phyloP scores from a whole-genome alignment of 495 filamentous ascomycete species.

The Penicillium goetzii region DNA sequence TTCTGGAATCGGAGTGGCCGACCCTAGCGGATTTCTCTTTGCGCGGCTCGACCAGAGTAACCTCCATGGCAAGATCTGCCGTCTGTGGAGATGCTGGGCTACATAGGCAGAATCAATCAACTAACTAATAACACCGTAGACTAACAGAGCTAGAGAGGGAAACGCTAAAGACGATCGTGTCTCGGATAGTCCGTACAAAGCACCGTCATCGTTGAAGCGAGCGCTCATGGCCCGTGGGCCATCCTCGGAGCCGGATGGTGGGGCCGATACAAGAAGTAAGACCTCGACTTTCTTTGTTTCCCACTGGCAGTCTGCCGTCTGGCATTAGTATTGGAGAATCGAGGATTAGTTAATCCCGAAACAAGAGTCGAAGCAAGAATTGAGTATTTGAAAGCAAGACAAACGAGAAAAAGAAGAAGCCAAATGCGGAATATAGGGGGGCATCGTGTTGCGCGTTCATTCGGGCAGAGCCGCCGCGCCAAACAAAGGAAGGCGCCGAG shows the following conservation, averaged over 20 bases:
- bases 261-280: slow-evolving; percentile 37
- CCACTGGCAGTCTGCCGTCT: neutral
- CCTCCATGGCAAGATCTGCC: neutral
- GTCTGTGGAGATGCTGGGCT: neutral
- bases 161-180: neutral
- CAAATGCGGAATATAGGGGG: neutral
- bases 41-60: neutral
- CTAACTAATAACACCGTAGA: neutral
- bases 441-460: slow-evolving; percentile 11
- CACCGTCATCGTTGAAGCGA: neutral
- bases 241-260: slow-evolving; percentile 39
- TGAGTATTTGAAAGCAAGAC: neutral
- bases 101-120: neutral
- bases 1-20: slow-evolving; percentile 1
- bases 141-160: neutral
- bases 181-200: neutral
- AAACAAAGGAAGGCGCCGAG: slow-evolving; percentile 2
- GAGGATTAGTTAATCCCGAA: neutral
- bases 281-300: neutral
- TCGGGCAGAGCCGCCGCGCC: slow-evolving; percentile 18
- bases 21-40: neutral
- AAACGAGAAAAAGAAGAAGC: neutral
- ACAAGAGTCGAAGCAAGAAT: neutral
- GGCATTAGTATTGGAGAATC: neutral
- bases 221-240: slow-evolving; percentile 20